phyloP scores from a whole-genome alignment of 495 filamentous ascomycete genomes.

The Staphylotrichum tortipilum region DNA sequence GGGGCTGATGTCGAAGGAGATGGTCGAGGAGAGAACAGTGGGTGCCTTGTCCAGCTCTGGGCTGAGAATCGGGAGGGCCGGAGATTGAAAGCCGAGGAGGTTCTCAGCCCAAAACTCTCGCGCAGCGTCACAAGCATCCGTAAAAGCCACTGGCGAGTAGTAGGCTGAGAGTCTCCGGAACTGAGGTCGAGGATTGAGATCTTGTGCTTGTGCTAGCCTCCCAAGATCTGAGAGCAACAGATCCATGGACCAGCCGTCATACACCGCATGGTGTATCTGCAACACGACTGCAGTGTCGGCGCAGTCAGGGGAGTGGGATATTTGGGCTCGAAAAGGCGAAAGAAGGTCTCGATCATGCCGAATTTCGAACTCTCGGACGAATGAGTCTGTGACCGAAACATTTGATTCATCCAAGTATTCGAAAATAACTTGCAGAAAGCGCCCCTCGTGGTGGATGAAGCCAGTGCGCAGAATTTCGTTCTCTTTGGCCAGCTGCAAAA shows the following conservation, averaged over 20 bases:
- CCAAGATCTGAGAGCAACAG: conserved; percentile 57
- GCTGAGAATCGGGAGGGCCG: conserved; percentile 34
- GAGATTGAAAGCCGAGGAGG: conserved; percentile 37
- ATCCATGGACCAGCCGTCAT: conserved; percentile 81
- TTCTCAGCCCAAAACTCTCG: conserved; percentile 49
- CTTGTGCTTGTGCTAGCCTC: conserved; percentile 24
- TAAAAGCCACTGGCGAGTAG: conserved; percentile 23
- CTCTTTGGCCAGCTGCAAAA: conserved; percentile 39
- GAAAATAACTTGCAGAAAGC: conserved; percentile 58
- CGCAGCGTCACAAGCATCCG: conserved; percentile 16
- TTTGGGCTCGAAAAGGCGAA: conserved; percentile 48
- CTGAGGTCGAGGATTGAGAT: conserved; percentile 36
- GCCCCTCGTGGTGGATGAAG: conserved; percentile 46
- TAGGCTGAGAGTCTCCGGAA: conserved; percentile 42
- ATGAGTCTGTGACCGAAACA: conserved; percentile 22
- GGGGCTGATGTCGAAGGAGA: conserved; percentile 20
- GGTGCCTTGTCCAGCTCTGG: conserved; percentile 8
- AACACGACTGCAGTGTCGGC: conserved; percentile 28
- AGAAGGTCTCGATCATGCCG: conserved; percentile 36
- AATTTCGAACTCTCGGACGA: conserved; percentile 20
- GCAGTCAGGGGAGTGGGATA: conserved; percentile 22
- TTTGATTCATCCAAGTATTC: conserved; percentile 33
- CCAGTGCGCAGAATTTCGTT: conserved; percentile 66
- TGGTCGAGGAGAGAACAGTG: conserved; percentile 6
- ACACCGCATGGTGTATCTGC: conserved; percentile 66